Base-by-base conservation (phyloP, 2,329 filamentous ascomycete genomes). In the Pestalotiopsis sp. region DNA sequence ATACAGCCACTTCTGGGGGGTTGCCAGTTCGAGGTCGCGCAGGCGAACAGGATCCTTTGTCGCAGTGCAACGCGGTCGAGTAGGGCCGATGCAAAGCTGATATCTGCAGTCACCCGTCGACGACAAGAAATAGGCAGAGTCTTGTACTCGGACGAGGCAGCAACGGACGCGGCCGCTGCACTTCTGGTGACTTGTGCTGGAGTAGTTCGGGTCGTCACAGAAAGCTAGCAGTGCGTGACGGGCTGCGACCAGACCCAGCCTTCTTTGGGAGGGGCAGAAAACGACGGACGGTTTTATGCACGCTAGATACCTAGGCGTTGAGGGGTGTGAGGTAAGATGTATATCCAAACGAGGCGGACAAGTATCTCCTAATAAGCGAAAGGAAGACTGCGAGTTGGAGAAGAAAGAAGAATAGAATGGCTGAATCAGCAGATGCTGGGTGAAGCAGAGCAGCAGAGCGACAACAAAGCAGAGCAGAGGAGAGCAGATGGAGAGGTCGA, bases 51-150 rank as follows among this genome's bases (percentile, higher is more conserved):
- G 72, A 69, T 69, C 69, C 71, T 36, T 71, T 68, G 64, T 74
- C 67, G 65, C 70, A 70, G 66, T 38, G 72, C 66, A 72, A 72
- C 70, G 70, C 68, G 65, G 68, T 69, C 73, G 68, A 76, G 73
- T 75, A 74, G 73, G 75, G 69, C 74, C 75, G 74, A 75, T 73
- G 71, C 72, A 36, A 69, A 69, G 66, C 66, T 70, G 69, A 4
- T 66, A 25, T 72, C 72, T 72, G 75, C 72, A 71, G 71, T 69
- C 71, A 70, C 69, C 70, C 67, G 74, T 69, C 45, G 66, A 68
- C 58, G 56, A 72, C 65, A 72, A 72, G 52, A 66, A 70, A 49
- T 60, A 68, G 65, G 67, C 69, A 70, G 56, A 61, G 66, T 52
- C 57, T 61, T 63, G 68, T 73, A 45, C 45, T 17, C 17, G 71